phyloP scores from a whole-genome alignment of 352 stramenopile genomes.

The Albugo laibachii region DNA sequence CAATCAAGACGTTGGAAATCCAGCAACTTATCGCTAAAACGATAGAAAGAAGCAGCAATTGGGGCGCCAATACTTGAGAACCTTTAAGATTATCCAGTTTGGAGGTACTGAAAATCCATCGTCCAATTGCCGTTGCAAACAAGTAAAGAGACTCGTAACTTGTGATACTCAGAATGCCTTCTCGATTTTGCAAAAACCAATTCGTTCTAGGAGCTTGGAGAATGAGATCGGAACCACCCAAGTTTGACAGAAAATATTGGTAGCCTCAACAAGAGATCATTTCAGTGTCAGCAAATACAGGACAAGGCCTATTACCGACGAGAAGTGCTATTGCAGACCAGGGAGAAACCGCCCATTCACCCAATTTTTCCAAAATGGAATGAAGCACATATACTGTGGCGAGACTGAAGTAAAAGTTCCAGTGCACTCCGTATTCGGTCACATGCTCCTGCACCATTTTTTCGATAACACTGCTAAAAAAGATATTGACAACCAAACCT shows the following conservation, averaged over 20 bases:
- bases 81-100: conserved; percentile 13
- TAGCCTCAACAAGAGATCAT: conserved; percentile 15
- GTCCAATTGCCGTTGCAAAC: conserved; percentile 31
- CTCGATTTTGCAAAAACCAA: conserved; percentile 86
- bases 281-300: neutral
- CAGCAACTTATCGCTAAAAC: neutral
- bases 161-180: conserved; percentile 85
- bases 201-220: conserved; percentile 38
- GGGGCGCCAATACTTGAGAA: neutral
- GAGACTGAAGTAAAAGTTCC: conserved; percentile 99
- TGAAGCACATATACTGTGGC: conserved; percentile 59
- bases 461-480: neutral
- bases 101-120: conserved; percentile 48
- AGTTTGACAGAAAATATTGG: conserved; percentile 71
- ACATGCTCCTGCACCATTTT: conserved; percentile 77
- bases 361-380: conserved; percentile 27
- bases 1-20: conserved; percentile 27
- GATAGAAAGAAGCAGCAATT: neutral
- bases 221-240: conserved; percentile 57
- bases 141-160: conserved; percentile 86
- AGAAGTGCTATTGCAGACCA: conserved; percentile 19
- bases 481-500: conserved; percentile 20
- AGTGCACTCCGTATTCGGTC: conserved; percentile 97
- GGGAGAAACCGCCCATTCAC: conserved; percentile 21
- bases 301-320: conserved; percentile 11